A percentile compares a stretch with the other conserved stretches of the same genome.
Conservation (phyloP, 169 alveolate species). For the Plasmodium malariae region DNA sequence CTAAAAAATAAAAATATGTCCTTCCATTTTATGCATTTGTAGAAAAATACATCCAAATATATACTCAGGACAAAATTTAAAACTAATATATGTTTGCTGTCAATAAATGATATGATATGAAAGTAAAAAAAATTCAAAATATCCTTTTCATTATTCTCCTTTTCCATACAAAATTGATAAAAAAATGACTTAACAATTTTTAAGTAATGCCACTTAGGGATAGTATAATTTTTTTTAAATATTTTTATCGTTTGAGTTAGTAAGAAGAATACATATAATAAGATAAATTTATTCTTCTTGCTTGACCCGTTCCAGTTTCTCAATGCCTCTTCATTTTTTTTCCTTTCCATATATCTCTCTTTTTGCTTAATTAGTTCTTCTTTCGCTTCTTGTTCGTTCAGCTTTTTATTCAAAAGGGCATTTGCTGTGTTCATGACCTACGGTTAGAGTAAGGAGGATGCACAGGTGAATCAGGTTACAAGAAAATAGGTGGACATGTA, state of each 20-base stretch:
- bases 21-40: constrained; percentile 16
- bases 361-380: neutral
- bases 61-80: constrained; percentile 24
- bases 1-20: constrained; percentile 58
- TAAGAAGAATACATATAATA: constrained; percentile 21
- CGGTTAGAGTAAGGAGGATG: neutral
- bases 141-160: neutral
- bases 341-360: neutral
- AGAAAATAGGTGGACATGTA: neutral
- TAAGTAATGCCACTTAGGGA: constrained; percentile 1
- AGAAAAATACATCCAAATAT: constrained; percentile 19
- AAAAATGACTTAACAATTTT: constrained; percentile 22
- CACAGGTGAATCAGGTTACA: neutral
- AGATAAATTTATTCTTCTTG: neutral
- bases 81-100: constrained; percentile 11
- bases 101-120: constrained; percentile 9
- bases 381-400: constrained; percentile 4
- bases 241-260: constrained; percentile 9
- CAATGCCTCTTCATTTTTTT: neutral
- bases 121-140: constrained; percentile 21
- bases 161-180: neutral
- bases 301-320: neutral
- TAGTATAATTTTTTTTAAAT: neutral
- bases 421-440: neutral
- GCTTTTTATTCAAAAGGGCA: neutral